These are phyloP conservation scores for Cystobasidiaceae sp. DNA, from an alignment of 1,284 basidiomycete genomes.

Conservation along the genomic window DNA sequence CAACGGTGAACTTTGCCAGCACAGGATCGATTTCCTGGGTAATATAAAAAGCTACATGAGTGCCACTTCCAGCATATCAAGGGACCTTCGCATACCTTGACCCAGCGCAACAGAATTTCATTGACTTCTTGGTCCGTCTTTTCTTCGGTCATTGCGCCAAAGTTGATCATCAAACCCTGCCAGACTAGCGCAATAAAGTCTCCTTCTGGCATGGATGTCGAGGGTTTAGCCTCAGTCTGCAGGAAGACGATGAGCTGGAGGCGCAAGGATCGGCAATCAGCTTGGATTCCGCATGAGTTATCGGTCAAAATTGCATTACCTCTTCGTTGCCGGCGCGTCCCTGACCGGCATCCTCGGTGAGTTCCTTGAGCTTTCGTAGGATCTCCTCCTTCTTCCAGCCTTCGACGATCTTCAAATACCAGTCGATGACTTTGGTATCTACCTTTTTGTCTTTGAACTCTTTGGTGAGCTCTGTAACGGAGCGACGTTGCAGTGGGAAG, in stretches of 20 bases:
- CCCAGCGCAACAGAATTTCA: conserved; percentile 72
- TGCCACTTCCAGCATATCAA: background rate
- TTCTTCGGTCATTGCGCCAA: conserved; percentile 68
- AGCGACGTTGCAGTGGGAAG: conserved; percentile 77
- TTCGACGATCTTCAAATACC: conserved; percentile 64
- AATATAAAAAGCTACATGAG: too few species aligned
- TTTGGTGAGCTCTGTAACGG: conserved; percentile 53
- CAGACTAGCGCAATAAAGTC: conserved; percentile 85
- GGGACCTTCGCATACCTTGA: conserved; percentile 55
- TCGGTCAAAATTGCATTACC: conserved; percentile 73
- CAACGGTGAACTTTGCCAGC: conserved; percentile 78
- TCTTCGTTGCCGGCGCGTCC: conserved; percentile 50
- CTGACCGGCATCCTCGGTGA: conserved; percentile 51
- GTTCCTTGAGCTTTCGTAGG: conserved; percentile 58
- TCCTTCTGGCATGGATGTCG: conserved; percentile 59
- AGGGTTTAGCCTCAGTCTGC: conserved; percentile 53
- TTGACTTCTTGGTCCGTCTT: conserved; percentile 80
- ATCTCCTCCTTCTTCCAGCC: conserved; percentile 57
- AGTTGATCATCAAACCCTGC: conserved; percentile 76
- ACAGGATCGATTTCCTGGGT: conserved; percentile 52
- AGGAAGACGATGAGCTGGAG: conserved; percentile 67
- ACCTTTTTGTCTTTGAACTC: conserved; percentile 57
- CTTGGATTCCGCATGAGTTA: conserved; percentile 67
- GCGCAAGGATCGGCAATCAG: conserved; percentile 68
- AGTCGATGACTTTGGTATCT: conserved; percentile 60